Base-by-base conservation (phyloP, 78 protist genomes). In the Planoprotostelium fungivorum region DNA sequence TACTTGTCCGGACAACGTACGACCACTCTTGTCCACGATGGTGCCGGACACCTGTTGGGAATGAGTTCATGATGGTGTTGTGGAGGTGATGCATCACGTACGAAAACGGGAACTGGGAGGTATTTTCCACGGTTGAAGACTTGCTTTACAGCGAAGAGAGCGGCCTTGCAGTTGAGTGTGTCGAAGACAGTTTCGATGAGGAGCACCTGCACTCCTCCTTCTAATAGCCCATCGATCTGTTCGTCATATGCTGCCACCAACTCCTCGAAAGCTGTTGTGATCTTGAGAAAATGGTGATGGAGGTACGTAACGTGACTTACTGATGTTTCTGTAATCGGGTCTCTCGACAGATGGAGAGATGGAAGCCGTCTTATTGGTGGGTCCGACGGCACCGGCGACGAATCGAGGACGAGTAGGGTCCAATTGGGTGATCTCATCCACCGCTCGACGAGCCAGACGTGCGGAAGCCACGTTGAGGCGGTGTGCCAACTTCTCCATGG, bases 171-270 rank as follows among this genome's bases (percentile, higher is more conserved):
- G 95, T 99, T 99, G 87, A 97, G 93, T 28, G 99, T 97, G 90
- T 99, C 99, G 93, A 99, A 98, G 88, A 98, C 97, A 84, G 99
- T 99, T 93, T 99, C 99, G 10, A 99, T 97, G 37, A 98, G 92
- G 31, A 99, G 85, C 28, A 99, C 85, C 93, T 99, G 99, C 10
- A 92, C 95, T 37, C 99, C 99, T 28, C 99, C 99, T 37, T 97
- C 99, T 25, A 96, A 34, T 37, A 98, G 98, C 0, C 96, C 99
- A 0, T 51, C 88, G 16, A 89, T 93, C 90, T 98, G 99, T 88
- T 95, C 97, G 38, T 39, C 36, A 92, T 98, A 98, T 29, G 99
- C 99, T 35, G 0, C 73, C 29, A 96, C 98, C 29, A 98, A 92
- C 87, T 98, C 98, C 38, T 97, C 98, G 37, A 93, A 98, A 1